These are phyloP conservation scores for Obba rivulosa DNA, from an alignment of 768 basidiomycete genomes.

Conservation along the genomic window DNA sequence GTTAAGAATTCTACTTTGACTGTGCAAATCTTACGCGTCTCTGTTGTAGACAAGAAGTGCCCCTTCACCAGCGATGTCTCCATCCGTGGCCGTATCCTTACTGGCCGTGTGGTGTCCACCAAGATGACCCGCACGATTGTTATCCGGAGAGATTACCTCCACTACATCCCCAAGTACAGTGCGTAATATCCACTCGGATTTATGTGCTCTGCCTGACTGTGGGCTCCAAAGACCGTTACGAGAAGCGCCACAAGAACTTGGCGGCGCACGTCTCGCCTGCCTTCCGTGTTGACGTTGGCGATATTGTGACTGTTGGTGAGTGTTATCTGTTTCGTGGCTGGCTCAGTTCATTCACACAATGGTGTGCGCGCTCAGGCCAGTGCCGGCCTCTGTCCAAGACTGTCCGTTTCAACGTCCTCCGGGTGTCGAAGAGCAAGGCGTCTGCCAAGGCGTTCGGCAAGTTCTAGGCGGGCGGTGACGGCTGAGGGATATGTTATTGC, in stretches of 20 bases:
- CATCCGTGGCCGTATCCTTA: slow-evolving; percentile 98
- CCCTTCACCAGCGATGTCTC: slow-evolving; percentile 97
- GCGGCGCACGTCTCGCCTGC: slow-evolving; percentile 96
- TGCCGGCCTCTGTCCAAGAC: slow-evolving; percentile 99
- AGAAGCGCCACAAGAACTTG: slow-evolving; percentile 98
- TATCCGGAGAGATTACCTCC: slow-evolving; percentile 91
- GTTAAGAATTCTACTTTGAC: slow-evolving; percentile 24
- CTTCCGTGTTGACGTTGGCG: slow-evolving; percentile 96
- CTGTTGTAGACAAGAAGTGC: slow-evolving; percentile 90
- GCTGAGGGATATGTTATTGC: slow-evolving; percentile 23
- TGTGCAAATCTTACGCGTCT: slow-evolving; percentile 2
- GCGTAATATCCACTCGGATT: slow-evolving; percentile 28
- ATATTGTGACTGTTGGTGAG: slow-evolving; percentile 91
- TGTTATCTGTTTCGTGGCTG: slow-evolving; percentile 15
- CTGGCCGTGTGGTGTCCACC: slow-evolving; percentile 95
- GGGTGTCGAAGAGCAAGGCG: slow-evolving; percentile 92
- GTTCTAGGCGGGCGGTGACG: slow-evolving; percentile 50
- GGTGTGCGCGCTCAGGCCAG: slow-evolving; percentile 58
- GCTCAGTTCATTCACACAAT: not conserved
- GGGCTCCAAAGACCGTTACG: slow-evolving; percentile 78
- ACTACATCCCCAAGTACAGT: slow-evolving; percentile 99
- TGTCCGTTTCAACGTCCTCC: slow-evolving; percentile 97
- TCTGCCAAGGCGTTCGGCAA: slow-evolving; percentile 89
- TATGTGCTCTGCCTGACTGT: not conserved
- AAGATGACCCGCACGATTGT: slow-evolving; percentile 99